These are phyloP conservation scores for Bacidia gigantensis DNA, from an alignment of 495 filamentous ascomycete species.

Conservation along the genomic window DNA sequence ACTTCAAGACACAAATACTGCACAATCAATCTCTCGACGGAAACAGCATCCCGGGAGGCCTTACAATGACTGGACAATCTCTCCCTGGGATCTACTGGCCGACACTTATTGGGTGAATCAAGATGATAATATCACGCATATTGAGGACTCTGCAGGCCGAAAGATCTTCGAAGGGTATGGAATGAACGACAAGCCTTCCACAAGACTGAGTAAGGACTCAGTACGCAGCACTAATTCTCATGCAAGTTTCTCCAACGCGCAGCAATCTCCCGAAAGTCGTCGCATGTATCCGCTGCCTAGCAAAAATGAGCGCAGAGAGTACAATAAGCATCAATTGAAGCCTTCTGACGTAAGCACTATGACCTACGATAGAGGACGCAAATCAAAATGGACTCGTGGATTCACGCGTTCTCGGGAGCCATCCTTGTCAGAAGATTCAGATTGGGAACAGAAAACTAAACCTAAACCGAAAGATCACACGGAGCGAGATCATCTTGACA, in stretches of 20 bases:
- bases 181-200: background rate
- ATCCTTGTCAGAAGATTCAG: slow-evolving; percentile 17
- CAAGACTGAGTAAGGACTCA: slow-evolving; percentile 11
- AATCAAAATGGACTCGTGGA: slow-evolving; percentile 13
- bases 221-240: background rate
- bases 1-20: slow-evolving; percentile 27
- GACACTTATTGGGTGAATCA: slow-evolving; percentile 80
- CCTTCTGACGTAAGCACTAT: background rate
- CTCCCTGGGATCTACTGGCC: slow-evolving; percentile 67
- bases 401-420: slow-evolving; percentile 15
- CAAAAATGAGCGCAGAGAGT: background rate
- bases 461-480: slow-evolving; percentile 4
- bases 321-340: slow-evolving; percentile 4
- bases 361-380: slow-evolving; percentile 6
- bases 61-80: slow-evolving; percentile 65
- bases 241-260: background rate
- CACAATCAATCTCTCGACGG: slow-evolving; percentile 25
- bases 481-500: slow-evolving; percentile 25
- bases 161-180: slow-evolving; percentile 35
- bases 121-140: slow-evolving; percentile 53
- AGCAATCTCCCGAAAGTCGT: background rate
- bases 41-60: slow-evolving; percentile 44
- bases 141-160: slow-evolving; percentile 59
- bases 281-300: background rate
- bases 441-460: slow-evolving; percentile 1